Evolutionary conservation across 305 asterid species (phyloP), one percentile per base, ranked within the genome.

Genomic region (Solanum aculeatissimum): DNA sequence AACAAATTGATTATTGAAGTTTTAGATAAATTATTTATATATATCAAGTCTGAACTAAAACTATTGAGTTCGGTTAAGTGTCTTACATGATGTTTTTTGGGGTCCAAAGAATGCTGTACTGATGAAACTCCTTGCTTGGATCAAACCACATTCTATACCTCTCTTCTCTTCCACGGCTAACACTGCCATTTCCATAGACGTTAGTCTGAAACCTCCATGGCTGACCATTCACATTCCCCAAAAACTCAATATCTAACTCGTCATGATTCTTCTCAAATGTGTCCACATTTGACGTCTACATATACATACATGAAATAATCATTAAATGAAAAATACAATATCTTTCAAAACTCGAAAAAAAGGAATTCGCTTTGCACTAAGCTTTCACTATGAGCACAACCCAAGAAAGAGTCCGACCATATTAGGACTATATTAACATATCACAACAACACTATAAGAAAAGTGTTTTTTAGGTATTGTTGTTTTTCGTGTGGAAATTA

Each of bases 151-250:
- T 60, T 27, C 94, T 88, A 85, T 95, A 96, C 83, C 99, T 87
- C 91, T 96, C 99, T 86, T 96, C 99, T 82, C 98, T 90, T 10
- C 99, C 99, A 1, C 98, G 93, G 0, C 96, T 91, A 16, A 92
- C 88, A 62, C 99, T 96, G 63, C 99, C 98, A 58, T 92, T 93
- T 2, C 99, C 98, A 16, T 96, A 96, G 90, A 94, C 35, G 84
- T 96, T 96, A 2, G 98, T 95, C 60, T 96, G 99, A 82, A 95
- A 95, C 80, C 98, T 90, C 99, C 98, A 96, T 60, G 98, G 92
- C 43, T 89, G 89, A 13, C 97, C 98, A 9, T 90, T 83, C 7
- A 91, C 86, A 42, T 96, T 95, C 14, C 99, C 99, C 82, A 96
- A 57, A 84, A 96, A 96, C 89, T 96, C 99, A 0, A 95, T 90